A percentile compares a stretch with the other conserved stretches of the same genome.
phyloP scores from a whole-genome alignment of 441 rosid species.

The Arabidopsis lyrata region DNA sequence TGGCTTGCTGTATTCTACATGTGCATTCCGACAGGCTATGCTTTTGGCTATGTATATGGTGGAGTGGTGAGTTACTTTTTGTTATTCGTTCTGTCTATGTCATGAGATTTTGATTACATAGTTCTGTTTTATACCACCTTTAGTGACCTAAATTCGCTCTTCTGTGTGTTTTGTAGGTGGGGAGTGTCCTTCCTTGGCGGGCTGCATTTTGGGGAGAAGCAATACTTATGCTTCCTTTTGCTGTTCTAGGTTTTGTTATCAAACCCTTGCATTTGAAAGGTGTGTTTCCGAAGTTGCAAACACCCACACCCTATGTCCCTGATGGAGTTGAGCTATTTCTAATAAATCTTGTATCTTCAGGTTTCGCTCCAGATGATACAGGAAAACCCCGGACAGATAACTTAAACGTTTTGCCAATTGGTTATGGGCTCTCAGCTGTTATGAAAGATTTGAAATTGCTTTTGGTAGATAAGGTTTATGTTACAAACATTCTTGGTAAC shows the following conservation, averaged over 20 bases:
- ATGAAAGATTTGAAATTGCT: conserved; percentile 71
- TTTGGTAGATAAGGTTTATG: conserved; percentile 70
- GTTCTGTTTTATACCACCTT: not conserved
- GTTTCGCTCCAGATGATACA: conserved; percentile 68
- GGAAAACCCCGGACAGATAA: conserved; percentile 48
- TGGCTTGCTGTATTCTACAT: conserved; percentile 97
- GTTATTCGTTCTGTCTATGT: not conserved
- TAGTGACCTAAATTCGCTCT: conserved; percentile 9
- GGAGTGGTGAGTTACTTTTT: conserved; percentile 66
- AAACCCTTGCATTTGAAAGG: conserved; percentile 94
- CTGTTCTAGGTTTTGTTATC: conserved; percentile 76
- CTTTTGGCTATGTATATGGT: conserved; percentile 91
- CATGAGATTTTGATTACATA: conserved; percentile 9
- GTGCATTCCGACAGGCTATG: conserved; percentile 96
- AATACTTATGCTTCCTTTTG: conserved; percentile 90
- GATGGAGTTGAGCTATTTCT: conserved; percentile 30
- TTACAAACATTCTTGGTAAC: conserved; percentile 88
- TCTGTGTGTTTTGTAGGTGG: conserved; percentile 62
- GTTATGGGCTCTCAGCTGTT: conserved; percentile 63
- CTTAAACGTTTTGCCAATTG: conserved; percentile 44
- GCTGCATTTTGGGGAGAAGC: conserved; percentile 95
- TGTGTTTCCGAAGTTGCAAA: conserved; percentile 24
- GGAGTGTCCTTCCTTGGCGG: conserved; percentile 77
- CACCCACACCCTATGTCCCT: not conserved
- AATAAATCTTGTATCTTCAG: conserved; percentile 52